These are phyloP conservation scores for Neurospora africana DNA, from an alignment of 495 filamentous ascomycete species.

Conservation along the genomic window DNA sequence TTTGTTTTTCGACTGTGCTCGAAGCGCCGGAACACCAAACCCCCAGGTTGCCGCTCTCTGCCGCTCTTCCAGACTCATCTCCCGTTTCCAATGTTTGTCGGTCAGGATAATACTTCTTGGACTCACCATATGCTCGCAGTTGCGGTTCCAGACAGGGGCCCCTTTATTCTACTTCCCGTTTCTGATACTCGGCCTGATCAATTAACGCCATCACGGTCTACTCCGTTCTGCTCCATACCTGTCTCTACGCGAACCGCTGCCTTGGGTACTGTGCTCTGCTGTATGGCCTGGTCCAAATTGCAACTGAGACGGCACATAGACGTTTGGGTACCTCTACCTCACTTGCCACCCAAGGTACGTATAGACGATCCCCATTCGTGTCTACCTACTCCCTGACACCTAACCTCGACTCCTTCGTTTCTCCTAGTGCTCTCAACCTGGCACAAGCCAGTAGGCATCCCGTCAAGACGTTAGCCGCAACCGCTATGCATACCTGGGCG, in stretches of 20 bases:
- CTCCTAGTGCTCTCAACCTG: background rate
- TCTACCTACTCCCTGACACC: background rate
- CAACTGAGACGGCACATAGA: background rate
- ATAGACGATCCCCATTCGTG: background rate
- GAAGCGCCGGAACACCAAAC: background rate
- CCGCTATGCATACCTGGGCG: background rate
- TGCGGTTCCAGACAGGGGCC: background rate
- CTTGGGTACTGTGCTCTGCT: background rate
- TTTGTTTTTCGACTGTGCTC: background rate
- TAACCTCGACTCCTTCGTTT: background rate
- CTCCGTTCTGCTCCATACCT: background rate
- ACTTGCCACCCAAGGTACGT: background rate
- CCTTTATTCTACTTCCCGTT: background rate
- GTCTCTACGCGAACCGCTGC: background rate
- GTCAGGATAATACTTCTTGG: background rate
- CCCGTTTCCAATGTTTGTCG: background rate
- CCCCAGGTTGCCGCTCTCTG: background rate
- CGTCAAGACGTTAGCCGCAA: constrained; percentile 5
- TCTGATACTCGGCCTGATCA: background rate
- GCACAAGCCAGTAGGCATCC: background rate
- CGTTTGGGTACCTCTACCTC: background rate
- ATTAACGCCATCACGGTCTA: background rate
- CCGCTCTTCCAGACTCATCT: background rate
- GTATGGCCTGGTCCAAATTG: background rate
- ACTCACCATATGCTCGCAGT: background rate